A percentile compares a stretch with the other conserved stretches of the same genome.
Conservation (phyloP, 768 basidiomycete genomes). For the Amanita phalloides region DNA sequence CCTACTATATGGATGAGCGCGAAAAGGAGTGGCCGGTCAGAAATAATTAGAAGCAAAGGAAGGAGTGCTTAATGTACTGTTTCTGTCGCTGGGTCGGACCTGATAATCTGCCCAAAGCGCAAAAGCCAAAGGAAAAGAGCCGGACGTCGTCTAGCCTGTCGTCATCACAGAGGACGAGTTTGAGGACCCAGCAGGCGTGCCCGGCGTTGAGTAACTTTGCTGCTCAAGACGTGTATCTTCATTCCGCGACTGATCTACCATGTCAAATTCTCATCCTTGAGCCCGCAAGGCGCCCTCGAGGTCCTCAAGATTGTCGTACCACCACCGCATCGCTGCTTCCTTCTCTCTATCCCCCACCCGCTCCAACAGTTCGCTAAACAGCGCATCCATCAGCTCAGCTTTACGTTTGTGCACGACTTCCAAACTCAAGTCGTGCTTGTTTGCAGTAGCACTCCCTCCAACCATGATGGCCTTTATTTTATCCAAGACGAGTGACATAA, state of each 20-base stretch:
- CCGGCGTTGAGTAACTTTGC: no score
- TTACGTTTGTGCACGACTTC: conserved; percentile 14
- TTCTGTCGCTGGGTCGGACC: conserved; percentile 18
- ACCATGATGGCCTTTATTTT: conserved; percentile 29
- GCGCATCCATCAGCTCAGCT: conserved; percentile 40
- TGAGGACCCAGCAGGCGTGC: conserved; percentile 26
- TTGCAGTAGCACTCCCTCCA: neutral
- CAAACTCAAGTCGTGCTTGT: neutral
- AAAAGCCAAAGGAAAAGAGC: conserved; percentile 80
- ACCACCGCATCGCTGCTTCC: conserved; percentile 60
- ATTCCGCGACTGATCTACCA: no score
- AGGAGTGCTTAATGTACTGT: no score
- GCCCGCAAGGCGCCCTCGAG: neutral
- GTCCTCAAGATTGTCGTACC: conserved; percentile 37
- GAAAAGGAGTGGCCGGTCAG: no score
- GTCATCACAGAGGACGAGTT: conserved; percentile 85
- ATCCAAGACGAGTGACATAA: conserved; percentile 47
- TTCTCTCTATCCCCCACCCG: conserved; percentile 62
- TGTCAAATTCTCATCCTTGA: neutral
- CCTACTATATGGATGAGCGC: no score
- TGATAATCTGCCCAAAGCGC: conserved; percentile 58
- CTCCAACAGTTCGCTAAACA: conserved; percentile 56
- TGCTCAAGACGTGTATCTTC: no score
- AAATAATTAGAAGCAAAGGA: no score
- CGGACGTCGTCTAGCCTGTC: conserved; percentile 51